Conservation (phyloP, 2,329 filamentous ascomycete genomes). For the Fusarium nygamai region DNA sequence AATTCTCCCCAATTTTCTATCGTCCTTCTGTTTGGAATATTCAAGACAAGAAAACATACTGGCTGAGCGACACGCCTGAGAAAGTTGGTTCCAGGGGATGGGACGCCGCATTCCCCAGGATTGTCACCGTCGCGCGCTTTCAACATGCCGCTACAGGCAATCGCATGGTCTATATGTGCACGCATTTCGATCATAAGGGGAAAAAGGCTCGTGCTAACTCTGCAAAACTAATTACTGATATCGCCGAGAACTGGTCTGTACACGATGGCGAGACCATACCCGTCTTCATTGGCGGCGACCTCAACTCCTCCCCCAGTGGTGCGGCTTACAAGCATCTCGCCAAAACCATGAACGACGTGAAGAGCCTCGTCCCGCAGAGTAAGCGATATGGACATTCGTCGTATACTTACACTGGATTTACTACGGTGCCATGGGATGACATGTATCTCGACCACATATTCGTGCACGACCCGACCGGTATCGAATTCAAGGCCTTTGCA, state of each 20-base stretch:
- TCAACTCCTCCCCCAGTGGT: slow-evolving; percentile 45
- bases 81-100: slow-evolving; percentile 67
- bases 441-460: slow-evolving; percentile 47
- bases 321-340: slow-evolving; percentile 42
- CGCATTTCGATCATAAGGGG: slow-evolving; percentile 63
- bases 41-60: slow-evolving; percentile 63
- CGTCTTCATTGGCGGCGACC: slow-evolving; percentile 48
- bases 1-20: slow-evolving; percentile 77
- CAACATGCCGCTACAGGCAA: slow-evolving; percentile 50
- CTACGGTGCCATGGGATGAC: slow-evolving; percentile 25
- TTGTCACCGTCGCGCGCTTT: slow-evolving; percentile 60
- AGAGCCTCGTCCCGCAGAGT: slow-evolving; percentile 35
- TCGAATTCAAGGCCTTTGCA: slow-evolving; percentile 41
- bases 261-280: slow-evolving; percentile 29
- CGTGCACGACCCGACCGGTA: slow-evolving; percentile 38
- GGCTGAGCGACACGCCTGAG: slow-evolving; percentile 69
- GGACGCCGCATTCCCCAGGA: slow-evolving; percentile 56
- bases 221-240: slow-evolving; percentile 51
- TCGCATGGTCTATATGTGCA: slow-evolving; percentile 58
- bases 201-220: slow-evolving; percentile 51
- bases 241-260: slow-evolving; percentile 43
- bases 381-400: slow-evolving; percentile 38
- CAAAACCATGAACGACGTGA: slow-evolving; percentile 39
- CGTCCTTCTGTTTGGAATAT: slow-evolving; percentile 62
- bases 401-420: slow-evolving; percentile 47